phyloP scores from a whole-genome alignment of 2,329 filamentous ascomycete genomes.

The Amesomyces nigricolor region DNA sequence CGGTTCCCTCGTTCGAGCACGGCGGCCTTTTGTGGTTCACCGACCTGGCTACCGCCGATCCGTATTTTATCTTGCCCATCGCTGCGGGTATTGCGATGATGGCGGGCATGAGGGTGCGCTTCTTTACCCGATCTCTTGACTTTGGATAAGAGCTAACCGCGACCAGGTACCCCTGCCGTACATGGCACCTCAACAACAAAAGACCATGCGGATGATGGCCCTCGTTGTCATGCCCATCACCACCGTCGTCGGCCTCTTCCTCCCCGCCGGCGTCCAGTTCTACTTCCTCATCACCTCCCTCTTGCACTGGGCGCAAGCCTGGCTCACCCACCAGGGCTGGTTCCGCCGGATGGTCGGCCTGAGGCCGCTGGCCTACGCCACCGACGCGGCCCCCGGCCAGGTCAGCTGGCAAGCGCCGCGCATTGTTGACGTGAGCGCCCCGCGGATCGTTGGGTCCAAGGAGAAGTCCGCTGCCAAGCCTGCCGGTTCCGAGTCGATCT shows the following conservation, averaged over 20 bases:
- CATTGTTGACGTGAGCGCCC: constrained; percentile 24
- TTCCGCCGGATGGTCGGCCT: constrained; percentile 38
- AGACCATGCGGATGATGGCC: constrained; percentile 31
- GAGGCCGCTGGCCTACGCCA: constrained; percentile 25
- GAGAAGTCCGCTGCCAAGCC: background rate
- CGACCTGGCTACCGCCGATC: constrained; percentile 72
- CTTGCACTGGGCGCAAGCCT: constrained; percentile 39
- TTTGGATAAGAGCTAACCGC: background rate
- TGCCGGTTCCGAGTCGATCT: constrained; percentile 11
- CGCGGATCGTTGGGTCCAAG: constrained; percentile 9
- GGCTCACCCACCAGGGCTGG: constrained; percentile 36
- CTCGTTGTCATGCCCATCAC: constrained; percentile 32
- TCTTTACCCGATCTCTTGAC: background rate
- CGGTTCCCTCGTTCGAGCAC: constrained; percentile 70
- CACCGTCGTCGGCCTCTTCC: constrained; percentile 41
- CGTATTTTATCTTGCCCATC: constrained; percentile 68
- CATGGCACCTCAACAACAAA: constrained; percentile 30
- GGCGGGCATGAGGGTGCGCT: constrained; percentile 51
- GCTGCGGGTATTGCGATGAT: constrained; percentile 53
- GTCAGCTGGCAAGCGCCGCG: constrained; percentile 31
- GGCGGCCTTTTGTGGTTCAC: constrained; percentile 73
- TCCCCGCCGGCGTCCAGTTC: constrained; percentile 50
- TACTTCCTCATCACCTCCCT: constrained; percentile 50
- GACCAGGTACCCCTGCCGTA: constrained; percentile 31
- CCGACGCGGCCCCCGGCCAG: background rate